These are phyloP conservation scores for Crithidia brevicula DNA, from an alignment of 208 protist genomes.

Conservation along the genomic window DNA sequence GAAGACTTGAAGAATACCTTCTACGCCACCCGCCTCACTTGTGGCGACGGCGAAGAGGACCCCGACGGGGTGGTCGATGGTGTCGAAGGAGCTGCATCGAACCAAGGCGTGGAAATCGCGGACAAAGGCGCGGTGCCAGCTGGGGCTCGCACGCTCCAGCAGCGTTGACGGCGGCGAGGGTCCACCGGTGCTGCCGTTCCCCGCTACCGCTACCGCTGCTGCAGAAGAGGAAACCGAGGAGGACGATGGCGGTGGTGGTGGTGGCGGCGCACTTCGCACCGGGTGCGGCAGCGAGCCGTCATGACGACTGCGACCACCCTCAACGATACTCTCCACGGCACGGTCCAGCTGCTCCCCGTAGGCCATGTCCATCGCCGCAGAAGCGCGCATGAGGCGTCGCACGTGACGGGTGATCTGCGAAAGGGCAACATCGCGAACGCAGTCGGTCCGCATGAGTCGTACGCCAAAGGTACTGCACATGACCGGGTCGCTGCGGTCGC, in stretches of 20 bases:
- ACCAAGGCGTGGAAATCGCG: conserved; percentile 61
- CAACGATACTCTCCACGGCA: conserved; percentile 45
- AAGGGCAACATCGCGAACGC: conserved; percentile 50
- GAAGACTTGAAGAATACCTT: conserved; percentile 59
- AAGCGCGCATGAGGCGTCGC: conserved; percentile 39
- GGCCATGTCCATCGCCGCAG: conserved; percentile 60
- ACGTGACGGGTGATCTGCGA: conserved; percentile 40
- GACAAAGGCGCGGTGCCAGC: conserved; percentile 66
- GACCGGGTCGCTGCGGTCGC: conserved; percentile 58
- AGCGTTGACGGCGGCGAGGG: conserved; percentile 35
- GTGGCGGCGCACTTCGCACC: not conserved
- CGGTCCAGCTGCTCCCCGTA: conserved; percentile 82
- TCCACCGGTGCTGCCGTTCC: conserved; percentile 8
- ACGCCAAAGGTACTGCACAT: conserved; percentile 68
- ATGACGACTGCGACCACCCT: conserved; percentile 27
- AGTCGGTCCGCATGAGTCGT: conserved; percentile 65
- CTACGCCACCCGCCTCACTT: conserved; percentile 46
- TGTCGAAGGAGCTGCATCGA: conserved; percentile 77
- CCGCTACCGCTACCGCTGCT: not conserved
- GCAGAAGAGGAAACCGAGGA: not conserved
- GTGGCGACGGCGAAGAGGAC: conserved; percentile 69
- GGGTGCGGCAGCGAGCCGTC: conserved; percentile 36
- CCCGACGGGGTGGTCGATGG: conserved; percentile 80
- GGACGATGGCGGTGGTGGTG: too few relatives aligned
- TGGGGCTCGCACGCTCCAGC: conserved; percentile 60